These are phyloP conservation scores for Aspergillus fischeri DNA, from an alignment of 2,329 filamentous ascomycete species.

Conservation along the genomic window DNA sequence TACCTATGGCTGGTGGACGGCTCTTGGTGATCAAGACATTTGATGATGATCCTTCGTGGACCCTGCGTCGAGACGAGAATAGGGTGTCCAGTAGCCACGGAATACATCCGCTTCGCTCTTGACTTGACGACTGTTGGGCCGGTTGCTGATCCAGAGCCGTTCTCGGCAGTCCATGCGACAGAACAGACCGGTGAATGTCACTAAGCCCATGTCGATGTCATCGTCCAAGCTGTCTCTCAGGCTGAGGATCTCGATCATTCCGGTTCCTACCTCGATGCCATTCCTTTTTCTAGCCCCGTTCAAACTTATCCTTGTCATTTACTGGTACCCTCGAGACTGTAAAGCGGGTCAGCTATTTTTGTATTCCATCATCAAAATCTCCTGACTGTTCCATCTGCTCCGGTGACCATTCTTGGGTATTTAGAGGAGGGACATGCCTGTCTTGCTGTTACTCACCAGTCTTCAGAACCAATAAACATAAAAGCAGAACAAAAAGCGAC, in stretches of 20 bases:
- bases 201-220: conserved; percentile 2
- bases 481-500: background rate
- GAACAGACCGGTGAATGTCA: conserved; percentile 1
- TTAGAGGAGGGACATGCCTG: background rate
- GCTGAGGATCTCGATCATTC: conserved; percentile 18
- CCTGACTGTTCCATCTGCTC: background rate
- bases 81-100: conserved; percentile 5
- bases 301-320: background rate
- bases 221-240: conserved; percentile 5
- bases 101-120: conserved; percentile 9
- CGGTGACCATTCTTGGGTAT: background rate
- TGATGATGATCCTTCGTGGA: conserved; percentile 1
- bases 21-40: conserved; percentile 1
- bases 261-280: conserved; percentile 1
- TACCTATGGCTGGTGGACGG: conserved; percentile 3
- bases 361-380: conserved; percentile 3
- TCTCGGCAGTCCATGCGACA: background rate
- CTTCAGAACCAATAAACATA: background rate
- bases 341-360: background rate
- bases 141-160: conserved; percentile 8
- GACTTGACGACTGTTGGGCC: background rate
- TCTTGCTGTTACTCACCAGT: background rate
- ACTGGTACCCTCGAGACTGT: background rate
- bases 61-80: conserved; percentile 2
- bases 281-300: conserved; percentile 1